Evolutionary conservation across 2,329 filamentous ascomycete genomes (phyloP).

Genomic region (Phaeosphaeriaceae sp.): DNA sequence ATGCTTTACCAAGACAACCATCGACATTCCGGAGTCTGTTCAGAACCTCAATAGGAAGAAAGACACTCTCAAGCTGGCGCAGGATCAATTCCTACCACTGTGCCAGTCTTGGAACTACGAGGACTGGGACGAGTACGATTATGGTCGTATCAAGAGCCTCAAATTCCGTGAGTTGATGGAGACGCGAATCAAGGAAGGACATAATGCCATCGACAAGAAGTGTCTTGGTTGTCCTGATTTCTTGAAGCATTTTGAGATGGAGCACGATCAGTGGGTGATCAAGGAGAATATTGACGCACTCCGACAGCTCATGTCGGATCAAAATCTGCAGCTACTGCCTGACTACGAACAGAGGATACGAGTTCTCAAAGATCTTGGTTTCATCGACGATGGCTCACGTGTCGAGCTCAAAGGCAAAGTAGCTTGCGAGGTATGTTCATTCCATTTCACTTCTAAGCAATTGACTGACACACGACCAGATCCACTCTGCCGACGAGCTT

Average conservation of each 20-base stretch:
- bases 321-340: constrained; percentile 92
- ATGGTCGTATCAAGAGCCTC: constrained; percentile 82
- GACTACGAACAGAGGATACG: constrained; percentile 96
- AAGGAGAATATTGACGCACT: constrained; percentile 90
- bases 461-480: constrained; percentile 51
- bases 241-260: constrained; percentile 93
- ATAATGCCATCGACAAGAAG: constrained; percentile 67
- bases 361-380: constrained; percentile 88
- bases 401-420: constrained; percentile 98
- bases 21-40: constrained; percentile 58
- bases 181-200: constrained; percentile 70
- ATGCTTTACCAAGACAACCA: constrained; percentile 75
- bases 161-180: constrained; percentile 80
- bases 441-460: constrained; percentile 1
- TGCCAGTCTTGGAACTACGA: constrained; percentile 76
- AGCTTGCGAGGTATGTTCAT: constrained; percentile 74
- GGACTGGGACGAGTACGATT: constrained; percentile 84
- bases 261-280: constrained; percentile 95
- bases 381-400: constrained; percentile 84
- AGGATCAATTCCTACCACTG: constrained; percentile 71
- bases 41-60: constrained; percentile 56
- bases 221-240: constrained; percentile 78
- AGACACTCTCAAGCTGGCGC: constrained; percentile 65
- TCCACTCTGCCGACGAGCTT: constrained; percentile 95
- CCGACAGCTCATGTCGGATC: constrained; percentile 89